Evolutionary conservation across 306 rosid genomes (phyloP).

Genomic region (Trichosanthes truncata): DNA sequence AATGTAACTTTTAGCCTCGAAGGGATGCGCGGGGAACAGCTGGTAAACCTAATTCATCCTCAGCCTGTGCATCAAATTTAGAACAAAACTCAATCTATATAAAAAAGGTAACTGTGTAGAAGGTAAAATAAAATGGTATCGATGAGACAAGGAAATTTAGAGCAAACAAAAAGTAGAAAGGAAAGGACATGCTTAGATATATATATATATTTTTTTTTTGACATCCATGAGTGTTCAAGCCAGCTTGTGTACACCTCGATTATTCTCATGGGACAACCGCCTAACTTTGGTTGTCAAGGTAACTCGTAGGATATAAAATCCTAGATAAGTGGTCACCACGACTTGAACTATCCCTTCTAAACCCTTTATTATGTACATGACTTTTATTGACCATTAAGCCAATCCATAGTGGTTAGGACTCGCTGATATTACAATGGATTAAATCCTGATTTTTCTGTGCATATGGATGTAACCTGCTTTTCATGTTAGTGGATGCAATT

Average conservation of each 20-base stretch:
- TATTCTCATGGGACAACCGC: too few species aligned
- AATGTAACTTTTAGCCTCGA: conserved; percentile 40
- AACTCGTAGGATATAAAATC: not conserved
- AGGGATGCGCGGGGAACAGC: conserved; percentile 76
- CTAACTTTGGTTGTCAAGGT: not conserved
- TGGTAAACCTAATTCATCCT: conserved; percentile 89
- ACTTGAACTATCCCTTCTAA: not conserved
- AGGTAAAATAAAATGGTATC: not conserved
- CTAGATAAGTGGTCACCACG: too few species aligned
- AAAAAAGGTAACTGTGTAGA: not conserved
- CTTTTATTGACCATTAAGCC: not conserved
- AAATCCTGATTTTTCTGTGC: not conserved
- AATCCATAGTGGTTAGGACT: not conserved
- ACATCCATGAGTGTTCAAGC: too few species aligned
- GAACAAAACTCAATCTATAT: not conserved
- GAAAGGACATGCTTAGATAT: not conserved
- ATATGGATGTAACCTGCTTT: not conserved
- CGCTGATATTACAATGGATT: not conserved
- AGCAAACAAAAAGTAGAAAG: not conserved
- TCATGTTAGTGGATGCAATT: not conserved
- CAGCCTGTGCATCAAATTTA: conserved; percentile 37
- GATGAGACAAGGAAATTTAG: not conserved
- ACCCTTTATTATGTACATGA: not conserved
- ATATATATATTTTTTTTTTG: too few species aligned
- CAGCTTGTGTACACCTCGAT: too few species aligned